Percentiles rank a stretch among this genome's conserved stretches.
Evolutionary conservation across 2,329 filamentous ascomycete species (phyloP).

Genomic region (Cercospora beticola): DNA sequence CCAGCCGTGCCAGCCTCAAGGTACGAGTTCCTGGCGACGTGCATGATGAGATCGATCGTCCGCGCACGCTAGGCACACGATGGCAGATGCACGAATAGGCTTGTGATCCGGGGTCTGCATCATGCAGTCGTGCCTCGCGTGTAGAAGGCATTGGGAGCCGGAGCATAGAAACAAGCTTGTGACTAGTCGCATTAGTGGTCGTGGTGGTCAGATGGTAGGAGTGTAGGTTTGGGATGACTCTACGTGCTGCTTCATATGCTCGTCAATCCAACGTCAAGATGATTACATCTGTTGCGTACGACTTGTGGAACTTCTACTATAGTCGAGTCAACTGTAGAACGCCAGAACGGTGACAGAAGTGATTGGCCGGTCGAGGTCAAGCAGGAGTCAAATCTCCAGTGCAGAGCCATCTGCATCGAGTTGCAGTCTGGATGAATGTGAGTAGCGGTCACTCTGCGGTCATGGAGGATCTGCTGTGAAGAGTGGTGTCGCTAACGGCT

Average conservation of each 20-base stretch:
- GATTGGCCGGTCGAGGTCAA: not conserved
- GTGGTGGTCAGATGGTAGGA: not conserved
- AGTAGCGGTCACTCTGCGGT: not conserved
- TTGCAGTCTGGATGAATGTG: not conserved
- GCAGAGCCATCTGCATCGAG: not conserved
- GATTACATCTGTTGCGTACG: conserved; percentile 4
- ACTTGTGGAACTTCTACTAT: not conserved
- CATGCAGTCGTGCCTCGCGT: conserved; percentile 4
- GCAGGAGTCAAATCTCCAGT: not conserved
- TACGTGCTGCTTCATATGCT: not conserved
- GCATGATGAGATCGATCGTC: conserved; percentile 2
- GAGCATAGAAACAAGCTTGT: conserved; percentile 1
- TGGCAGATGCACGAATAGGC: conserved; percentile 12
- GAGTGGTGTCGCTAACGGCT: not conserved
- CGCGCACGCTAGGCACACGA: not conserved
- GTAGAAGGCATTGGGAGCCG: not conserved
- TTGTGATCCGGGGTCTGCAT: not conserved
- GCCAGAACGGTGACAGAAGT: not conserved
- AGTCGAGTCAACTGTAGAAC: not conserved
- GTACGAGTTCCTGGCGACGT: conserved; percentile 2
- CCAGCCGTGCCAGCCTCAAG: not conserved
- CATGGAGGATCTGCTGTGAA: not conserved
- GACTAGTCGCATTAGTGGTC: not conserved
- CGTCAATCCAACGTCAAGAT: conserved; percentile 10
- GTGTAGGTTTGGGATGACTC: not conserved